These are phyloP conservation scores for Rubia tinctorum DNA, from an alignment of 305 asterid species.

Conservation along the genomic window DNA sequence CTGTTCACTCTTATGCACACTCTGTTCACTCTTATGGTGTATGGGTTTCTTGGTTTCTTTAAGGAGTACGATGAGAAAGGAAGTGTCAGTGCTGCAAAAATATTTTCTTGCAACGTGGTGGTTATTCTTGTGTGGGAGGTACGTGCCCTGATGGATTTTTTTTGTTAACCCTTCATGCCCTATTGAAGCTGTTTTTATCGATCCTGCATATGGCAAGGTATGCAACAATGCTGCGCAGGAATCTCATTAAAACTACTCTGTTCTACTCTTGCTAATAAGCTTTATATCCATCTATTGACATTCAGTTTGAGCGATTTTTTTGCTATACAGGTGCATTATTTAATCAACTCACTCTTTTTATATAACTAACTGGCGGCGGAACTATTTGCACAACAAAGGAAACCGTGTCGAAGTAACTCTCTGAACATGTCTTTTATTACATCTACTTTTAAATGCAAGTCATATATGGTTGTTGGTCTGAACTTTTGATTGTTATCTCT, in stretches of 20 bases:
- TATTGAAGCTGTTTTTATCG: slow-evolving; percentile 82
- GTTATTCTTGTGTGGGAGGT: slow-evolving; percentile 95
- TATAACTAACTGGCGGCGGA: slow-evolving; percentile 84
- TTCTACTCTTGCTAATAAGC: slow-evolving; percentile 16
- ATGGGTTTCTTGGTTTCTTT: slow-evolving; percentile 95
- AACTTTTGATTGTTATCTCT: slow-evolving; percentile 20
- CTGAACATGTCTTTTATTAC: slow-evolving; percentile 12
- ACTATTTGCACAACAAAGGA: slow-evolving; percentile 90
- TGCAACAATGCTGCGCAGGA: slow-evolving; percentile 1
- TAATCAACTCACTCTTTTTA: slow-evolving; percentile 88
- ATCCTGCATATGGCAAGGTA: slow-evolving; percentile 96
- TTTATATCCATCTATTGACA: slow-evolving; percentile 18
- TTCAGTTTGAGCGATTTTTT: slow-evolving; percentile 75
- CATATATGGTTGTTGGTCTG: slow-evolving; percentile 15
- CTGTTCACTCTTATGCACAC: too few relatives aligned
- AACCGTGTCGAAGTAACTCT: slow-evolving; percentile 74
- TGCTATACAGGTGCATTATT: slow-evolving; percentile 76
- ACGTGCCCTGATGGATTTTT: too few relatives aligned
- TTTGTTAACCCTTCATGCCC: too few relatives aligned
- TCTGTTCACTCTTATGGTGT: slow-evolving; percentile 98
- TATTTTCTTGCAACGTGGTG: slow-evolving; percentile 65
- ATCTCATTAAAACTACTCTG: slow-evolving; percentile 1
- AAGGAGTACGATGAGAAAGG: slow-evolving; percentile 77
- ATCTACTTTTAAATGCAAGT: slow-evolving; percentile 16
- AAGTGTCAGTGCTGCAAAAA: slow-evolving; percentile 78